Conservation (phyloP, 441 rosid genomes). For the Populus hybrid region DNA sequence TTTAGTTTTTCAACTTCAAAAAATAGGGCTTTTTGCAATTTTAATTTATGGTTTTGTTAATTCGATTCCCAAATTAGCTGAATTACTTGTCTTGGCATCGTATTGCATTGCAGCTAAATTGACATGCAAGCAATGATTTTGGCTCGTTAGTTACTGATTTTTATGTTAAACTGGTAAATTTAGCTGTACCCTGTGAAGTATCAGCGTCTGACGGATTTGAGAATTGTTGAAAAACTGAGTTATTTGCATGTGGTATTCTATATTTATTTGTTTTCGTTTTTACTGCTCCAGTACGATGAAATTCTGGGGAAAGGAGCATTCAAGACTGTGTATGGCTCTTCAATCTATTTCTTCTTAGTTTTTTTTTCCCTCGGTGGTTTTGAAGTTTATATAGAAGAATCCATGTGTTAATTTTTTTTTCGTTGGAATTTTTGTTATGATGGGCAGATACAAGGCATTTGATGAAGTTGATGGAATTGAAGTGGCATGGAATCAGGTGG, state of each 20-base stretch:
- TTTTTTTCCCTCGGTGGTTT: not conserved
- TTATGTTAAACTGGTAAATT: not conserved
- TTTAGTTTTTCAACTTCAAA: not conserved
- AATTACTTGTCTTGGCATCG: not conserved
- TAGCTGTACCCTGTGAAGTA: not conserved
- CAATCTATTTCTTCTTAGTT: slow-evolving; percentile 17
- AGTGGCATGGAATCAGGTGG: slow-evolving; percentile 81
- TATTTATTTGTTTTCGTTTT: slow-evolving; percentile 8
- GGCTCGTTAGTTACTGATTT: not conserved
- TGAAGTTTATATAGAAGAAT: not conserved
- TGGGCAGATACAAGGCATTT: slow-evolving; percentile 65
- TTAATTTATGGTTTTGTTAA: not conserved
- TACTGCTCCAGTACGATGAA: slow-evolving; percentile 57
- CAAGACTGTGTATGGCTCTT: slow-evolving; percentile 82
- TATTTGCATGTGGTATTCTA: not conserved
- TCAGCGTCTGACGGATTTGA: not conserved
- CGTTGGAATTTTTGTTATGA: slow-evolving; percentile 10
- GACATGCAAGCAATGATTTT: not conserved
- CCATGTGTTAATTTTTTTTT: not conserved
- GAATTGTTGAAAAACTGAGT: not conserved
- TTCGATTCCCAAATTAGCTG: not conserved
- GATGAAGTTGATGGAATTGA: slow-evolving; percentile 78
- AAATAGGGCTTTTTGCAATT: not conserved
- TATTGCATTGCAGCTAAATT: not conserved
- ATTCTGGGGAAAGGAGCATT: slow-evolving; percentile 83